Evolutionary conservation across 2,329 filamentous ascomycete species (phyloP).

Genomic region (Claviceps fusiformis): DNA sequence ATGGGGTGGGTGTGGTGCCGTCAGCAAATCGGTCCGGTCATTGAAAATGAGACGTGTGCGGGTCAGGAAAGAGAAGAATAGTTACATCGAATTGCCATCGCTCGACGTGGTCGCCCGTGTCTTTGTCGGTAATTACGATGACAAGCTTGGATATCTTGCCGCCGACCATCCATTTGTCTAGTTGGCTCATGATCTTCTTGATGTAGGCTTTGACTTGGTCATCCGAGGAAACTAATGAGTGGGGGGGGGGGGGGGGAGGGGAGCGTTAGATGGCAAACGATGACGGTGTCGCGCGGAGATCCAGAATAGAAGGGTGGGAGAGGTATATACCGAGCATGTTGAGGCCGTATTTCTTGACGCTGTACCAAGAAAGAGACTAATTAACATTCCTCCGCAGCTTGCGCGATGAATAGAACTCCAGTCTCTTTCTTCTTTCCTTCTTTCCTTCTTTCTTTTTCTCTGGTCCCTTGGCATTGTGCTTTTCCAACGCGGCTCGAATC

Average conservation of each 20-base stretch:
- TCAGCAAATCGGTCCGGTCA: too few relatives aligned
- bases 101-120: slow-evolving; percentile 91
- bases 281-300: not conserved
- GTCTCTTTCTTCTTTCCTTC: not conserved
- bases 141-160: slow-evolving; percentile 97
- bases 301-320: too few relatives aligned
- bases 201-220: slow-evolving; percentile 99
- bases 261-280: slow-evolving; percentile 6
- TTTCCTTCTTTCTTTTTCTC: not conserved
- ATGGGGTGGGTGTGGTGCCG: not conserved
- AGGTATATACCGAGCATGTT: slow-evolving; percentile 66
- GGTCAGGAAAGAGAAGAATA: slow-evolving; percentile 7
- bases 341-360: slow-evolving; percentile 96
- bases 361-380: slow-evolving; percentile 7
- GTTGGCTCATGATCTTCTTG: slow-evolving; percentile 97
- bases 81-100: slow-evolving; percentile 92
- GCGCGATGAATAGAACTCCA: not conserved
- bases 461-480: not conserved
- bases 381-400: not conserved
- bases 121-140: slow-evolving; percentile 91
- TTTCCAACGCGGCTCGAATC: not conserved
- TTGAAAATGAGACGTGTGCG: not conserved
- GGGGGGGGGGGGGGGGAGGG: too few relatives aligned
- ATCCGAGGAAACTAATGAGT: slow-evolving; percentile 62
- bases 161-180: slow-evolving; percentile 94